Evolutionary conservation across 495 filamentous ascomycete genomes (phyloP).

Genomic region (Talaromyces borbonicus): DNA sequence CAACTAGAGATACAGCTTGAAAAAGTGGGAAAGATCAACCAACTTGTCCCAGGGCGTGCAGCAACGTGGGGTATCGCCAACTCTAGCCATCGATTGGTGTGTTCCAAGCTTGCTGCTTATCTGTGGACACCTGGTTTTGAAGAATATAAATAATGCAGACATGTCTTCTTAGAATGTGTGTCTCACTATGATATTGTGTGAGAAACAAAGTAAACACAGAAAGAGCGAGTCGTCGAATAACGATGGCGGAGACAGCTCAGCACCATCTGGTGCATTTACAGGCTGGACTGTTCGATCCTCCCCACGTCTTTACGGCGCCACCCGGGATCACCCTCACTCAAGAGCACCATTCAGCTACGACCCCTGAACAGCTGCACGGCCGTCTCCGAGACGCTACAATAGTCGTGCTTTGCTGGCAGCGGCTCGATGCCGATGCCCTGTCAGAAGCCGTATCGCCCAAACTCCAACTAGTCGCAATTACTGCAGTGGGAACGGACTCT

Average conservation of each 20-base stretch:
- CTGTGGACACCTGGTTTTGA: neutral
- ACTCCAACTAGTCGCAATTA: conserved; percentile 40
- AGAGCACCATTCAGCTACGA: conserved; percentile 19
- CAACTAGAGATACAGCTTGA: neutral
- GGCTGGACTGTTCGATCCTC: conserved; percentile 2
- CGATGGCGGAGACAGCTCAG: neutral
- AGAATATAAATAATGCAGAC: neutral
- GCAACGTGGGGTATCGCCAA: neutral
- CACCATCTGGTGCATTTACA: conserved; percentile 4
- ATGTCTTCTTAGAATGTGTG: neutral
- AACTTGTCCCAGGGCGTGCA: conserved; percentile 4
- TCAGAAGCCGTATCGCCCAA: conserved; percentile 21
- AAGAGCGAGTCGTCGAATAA: no score
- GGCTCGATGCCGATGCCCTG: conserved; percentile 28
- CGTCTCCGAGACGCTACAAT: conserved; percentile 41
- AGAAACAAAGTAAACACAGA: no score
- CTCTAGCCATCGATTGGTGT: neutral
- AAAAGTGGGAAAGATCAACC: no score
- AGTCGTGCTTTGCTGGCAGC: conserved; percentile 30
- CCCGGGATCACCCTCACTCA: conserved; percentile 4
- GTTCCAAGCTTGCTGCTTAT: neutral
- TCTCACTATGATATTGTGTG: no score
- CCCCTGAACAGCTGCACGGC: conserved; percentile 24
- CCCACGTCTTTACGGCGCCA: conserved; percentile 1
- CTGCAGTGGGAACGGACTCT: conserved; percentile 45